Evolutionary conservation across 257 asterid species (phyloP).

Genomic region (Solanum piurae): DNA sequence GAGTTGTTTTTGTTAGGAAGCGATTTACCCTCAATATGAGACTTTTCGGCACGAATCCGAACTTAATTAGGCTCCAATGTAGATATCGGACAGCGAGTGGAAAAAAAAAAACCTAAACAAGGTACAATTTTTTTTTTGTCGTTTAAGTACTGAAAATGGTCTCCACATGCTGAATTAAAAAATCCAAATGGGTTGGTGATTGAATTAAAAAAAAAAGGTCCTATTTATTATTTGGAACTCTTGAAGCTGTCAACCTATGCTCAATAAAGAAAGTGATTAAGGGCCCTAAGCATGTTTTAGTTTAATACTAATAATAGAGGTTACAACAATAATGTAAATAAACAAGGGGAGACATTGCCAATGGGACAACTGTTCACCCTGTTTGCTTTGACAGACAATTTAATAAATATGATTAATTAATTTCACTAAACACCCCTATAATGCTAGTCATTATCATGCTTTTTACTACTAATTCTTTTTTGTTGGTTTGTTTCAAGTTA

Average conservation of each 20-base stretch:
- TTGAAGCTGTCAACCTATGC: not conserved
- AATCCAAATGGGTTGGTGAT: not conserved
- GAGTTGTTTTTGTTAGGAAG: too few species aligned
- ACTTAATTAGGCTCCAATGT: too few species aligned
- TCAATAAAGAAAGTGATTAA: not conserved
- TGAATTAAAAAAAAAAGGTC: not conserved
- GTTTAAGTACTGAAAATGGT: not conserved
- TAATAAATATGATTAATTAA: not conserved
- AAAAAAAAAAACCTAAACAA: too few species aligned
- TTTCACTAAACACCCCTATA: not conserved
- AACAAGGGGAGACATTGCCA: not conserved
- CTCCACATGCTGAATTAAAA: not conserved
- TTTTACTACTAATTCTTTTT: not conserved
- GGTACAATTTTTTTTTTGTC: not conserved
- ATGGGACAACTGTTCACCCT: not conserved
- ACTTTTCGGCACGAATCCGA: too few species aligned
- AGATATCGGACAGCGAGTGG: too few species aligned
- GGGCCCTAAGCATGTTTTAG: not conserved
- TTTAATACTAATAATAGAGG: not conserved
- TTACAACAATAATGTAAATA: not conserved
- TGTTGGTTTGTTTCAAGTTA: not conserved
- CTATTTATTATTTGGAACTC: not conserved
- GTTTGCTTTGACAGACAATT: not conserved
- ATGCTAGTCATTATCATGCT: not conserved
- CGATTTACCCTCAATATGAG: too few species aligned